phyloP scores from a whole-genome alignment of 768 basidiomycete genomes.

The Pisolithus microcarpus region DNA sequence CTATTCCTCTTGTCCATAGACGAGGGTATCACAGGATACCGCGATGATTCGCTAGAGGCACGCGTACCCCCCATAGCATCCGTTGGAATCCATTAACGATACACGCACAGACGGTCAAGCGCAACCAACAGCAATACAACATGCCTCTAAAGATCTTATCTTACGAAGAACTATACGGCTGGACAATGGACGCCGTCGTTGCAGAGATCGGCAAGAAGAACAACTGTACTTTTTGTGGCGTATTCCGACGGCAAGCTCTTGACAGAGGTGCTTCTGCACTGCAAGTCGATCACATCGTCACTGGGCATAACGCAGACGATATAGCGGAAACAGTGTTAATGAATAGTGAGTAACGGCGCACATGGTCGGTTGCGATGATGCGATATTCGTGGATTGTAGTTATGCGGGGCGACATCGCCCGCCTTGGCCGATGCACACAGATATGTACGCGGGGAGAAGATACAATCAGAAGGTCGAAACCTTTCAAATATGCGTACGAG shows the following conservation, averaged over 20 bases:
- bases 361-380: neutral
- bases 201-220: constrained; percentile 94
- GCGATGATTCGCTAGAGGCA: constrained; percentile 95
- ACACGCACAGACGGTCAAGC: constrained; percentile 78
- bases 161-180: constrained; percentile 94
- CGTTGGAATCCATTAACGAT: neutral
- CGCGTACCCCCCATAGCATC: constrained; percentile 3
- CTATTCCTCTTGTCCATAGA: constrained; percentile 94
- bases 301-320: constrained; percentile 98
- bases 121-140: constrained; percentile 91
- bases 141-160: constrained; percentile 95
- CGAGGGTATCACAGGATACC: constrained; percentile 96
- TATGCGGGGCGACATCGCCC: constrained; percentile 95
- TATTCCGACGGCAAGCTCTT: constrained; percentile 92
- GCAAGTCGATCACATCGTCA: constrained; percentile 93
- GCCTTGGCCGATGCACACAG: constrained; percentile 86
- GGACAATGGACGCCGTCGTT: constrained; percentile 98
- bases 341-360: constrained; percentile 66
- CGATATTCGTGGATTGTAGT: constrained; percentile 42
- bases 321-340: constrained; percentile 98
- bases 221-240: constrained; percentile 99
- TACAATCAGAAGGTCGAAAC: constrained; percentile 93
- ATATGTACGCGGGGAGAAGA: constrained; percentile 97
- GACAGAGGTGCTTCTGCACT: constrained; percentile 89
- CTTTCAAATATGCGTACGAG: constrained; percentile 99